These are phyloP conservation scores for Camellia japonica DNA, from an alignment of 148 eudicot genomes.

Conservation along the genomic window DNA sequence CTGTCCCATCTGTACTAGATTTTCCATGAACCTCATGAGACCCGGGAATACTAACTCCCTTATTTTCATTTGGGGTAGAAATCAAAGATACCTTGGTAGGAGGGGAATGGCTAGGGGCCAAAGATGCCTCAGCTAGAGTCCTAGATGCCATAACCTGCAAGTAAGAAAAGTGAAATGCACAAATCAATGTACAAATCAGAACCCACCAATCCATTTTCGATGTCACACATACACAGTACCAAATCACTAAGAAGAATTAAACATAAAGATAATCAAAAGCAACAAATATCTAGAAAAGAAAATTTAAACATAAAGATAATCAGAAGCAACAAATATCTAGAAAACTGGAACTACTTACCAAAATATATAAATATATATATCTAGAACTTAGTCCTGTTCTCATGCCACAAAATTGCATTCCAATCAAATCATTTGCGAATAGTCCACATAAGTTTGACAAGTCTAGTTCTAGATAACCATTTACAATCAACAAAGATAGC, in stretches of 20 bases:
- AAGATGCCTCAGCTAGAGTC: constrained; percentile 35
- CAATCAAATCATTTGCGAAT: background rate
- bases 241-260: background rate
- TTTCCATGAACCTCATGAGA: constrained; percentile 99
- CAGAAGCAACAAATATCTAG: background rate
- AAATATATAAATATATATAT: too few relatives aligned
- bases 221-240: background rate
- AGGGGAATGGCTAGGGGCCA: constrained; percentile 43
- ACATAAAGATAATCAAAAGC: background rate
- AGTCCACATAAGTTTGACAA: background rate
- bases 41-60: constrained; percentile 95
- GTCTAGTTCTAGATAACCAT: background rate
- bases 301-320: background rate
- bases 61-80: constrained; percentile 95
- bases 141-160: constrained; percentile 56
- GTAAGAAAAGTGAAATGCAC: constrained; percentile 6
- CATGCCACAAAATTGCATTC: background rate
- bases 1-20: constrained; percentile 98
- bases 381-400: background rate
- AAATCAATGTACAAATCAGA: constrained; percentile 21
- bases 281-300: background rate
- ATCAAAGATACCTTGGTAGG: constrained; percentile 88
- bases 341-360: too few relatives aligned
- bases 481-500: background rate
- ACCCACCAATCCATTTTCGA: background rate